Base-by-base conservation (phyloP, 768 basidiomycete species). In the Rhodotorula paludigena region DNA sequence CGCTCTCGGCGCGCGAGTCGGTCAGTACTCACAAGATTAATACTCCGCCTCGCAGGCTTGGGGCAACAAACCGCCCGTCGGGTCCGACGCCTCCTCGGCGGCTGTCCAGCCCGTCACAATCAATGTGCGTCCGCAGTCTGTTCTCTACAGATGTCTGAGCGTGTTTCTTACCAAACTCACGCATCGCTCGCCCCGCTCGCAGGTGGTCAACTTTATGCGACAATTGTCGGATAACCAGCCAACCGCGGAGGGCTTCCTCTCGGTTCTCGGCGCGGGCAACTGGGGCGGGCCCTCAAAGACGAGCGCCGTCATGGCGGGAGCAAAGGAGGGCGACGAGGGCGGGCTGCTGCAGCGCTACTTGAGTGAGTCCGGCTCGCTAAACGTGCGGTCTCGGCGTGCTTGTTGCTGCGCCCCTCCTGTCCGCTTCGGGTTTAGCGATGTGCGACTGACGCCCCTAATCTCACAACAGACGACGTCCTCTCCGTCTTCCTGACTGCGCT, bases 201-300 rank as follows among this genome's bases (percentile, higher is more conserved):
- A 76, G 75, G 68, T 69, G 39, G 70, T 76, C 54, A 68, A 57
- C 59, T 75, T 76, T 49, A 73, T 72, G 58, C 65, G 74, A 11
- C 71, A 75, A n/a, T 57, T 76, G 11, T 60, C 66, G 41, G 75
- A 76, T 44, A 64, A 67, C 32, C 73, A 69, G 28, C 56, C 71
- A 5, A 57, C 63, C 2, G 69, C 67, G 35, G 75, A 75, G 39
- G 33, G 36, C 35, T 69, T 76, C 66, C 51, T 76, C 23, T 16
- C 48, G n/a, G 68, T 67, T 14, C 67, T 76, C 10, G 75, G 75
- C 12, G 57, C 73, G 28, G 75, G 75, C 0, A 76, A 76, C 59
- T 76, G 75, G 75, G 63, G 71, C 55, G 63, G 68, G 23, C 58
- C 66, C 16, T 56, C 60, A 42, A 48, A 63, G 36, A 39, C 21